Evolutionary conservation across 331 rosid genomes (phyloP).

Genomic region (Cucumis variabilis): DNA sequence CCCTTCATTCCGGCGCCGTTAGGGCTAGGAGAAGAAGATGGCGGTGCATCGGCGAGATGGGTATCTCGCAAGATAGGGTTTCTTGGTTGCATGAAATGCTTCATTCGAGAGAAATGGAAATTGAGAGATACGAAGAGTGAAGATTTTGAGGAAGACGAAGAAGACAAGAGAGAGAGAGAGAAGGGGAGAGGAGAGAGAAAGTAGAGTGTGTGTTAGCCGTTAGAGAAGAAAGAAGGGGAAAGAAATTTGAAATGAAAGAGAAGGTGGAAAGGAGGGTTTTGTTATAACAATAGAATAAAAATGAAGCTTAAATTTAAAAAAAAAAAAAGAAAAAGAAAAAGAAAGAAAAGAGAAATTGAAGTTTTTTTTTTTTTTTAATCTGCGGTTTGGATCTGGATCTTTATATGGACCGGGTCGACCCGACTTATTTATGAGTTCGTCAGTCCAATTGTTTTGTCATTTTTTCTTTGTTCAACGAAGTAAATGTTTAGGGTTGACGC

Average conservation of each 20-base stretch:
- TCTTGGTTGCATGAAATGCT: constrained; percentile 87
- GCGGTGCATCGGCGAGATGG: constrained; percentile 54
- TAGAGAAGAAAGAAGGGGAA: constrained; percentile 33
- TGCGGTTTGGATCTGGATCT: too few species aligned
- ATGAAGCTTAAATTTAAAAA: too few species aligned
- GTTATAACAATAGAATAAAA: too few species aligned
- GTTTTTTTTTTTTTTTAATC: too few species aligned
- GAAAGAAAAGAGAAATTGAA: too few species aligned
- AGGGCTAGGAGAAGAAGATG: constrained; percentile 56
- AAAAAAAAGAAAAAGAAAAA: too few species aligned
- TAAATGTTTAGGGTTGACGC: too few species aligned
- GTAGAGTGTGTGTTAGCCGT: constrained; percentile 37
- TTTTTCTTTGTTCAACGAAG: too few species aligned
- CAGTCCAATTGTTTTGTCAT: too few species aligned
- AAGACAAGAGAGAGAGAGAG: constrained; percentile 49
- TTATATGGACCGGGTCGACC: too few species aligned
- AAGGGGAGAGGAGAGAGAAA: constrained; percentile 41
- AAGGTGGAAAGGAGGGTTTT: neutral
- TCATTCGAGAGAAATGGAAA: constrained; percentile 46
- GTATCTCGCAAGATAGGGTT: constrained; percentile 59
- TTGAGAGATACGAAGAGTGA: constrained; percentile 41
- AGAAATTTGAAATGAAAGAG: constrained; percentile 46
- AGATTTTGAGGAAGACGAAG: constrained; percentile 35
- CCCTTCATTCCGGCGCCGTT: constrained; percentile 36
- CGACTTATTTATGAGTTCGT: too few species aligned